Evolutionary conservation across 2,329 filamentous ascomycete species (phyloP).

Genomic region (Exophiala mesophila): DNA sequence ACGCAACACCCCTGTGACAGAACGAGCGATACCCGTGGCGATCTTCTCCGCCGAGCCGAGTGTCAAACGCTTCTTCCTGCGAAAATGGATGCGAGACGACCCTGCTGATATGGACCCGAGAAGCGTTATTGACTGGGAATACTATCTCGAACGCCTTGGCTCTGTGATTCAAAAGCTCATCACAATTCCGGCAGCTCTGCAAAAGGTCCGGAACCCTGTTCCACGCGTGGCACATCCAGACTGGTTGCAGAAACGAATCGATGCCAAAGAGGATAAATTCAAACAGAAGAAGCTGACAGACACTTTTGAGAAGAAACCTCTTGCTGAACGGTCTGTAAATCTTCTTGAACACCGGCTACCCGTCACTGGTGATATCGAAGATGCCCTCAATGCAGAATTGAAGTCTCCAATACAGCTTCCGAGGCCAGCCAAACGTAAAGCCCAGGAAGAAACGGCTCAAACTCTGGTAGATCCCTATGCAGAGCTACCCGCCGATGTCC

Average conservation of each 20-base stretch:
- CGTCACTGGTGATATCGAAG: conserved; percentile 67
- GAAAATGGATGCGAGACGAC: conserved; percentile 94
- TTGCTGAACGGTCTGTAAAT: conserved; percentile 53
- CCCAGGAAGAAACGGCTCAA: conserved; percentile 54
- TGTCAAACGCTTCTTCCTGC: conserved; percentile 81
- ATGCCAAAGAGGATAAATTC: conserved; percentile 92
- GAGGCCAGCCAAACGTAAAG: conserved; percentile 69
- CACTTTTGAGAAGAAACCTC: conserved; percentile 58
- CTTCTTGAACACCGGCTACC: conserved; percentile 53
- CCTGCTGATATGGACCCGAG: conserved; percentile 86
- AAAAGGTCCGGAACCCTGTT: conserved; percentile 91
- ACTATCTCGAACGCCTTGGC: conserved; percentile 91
- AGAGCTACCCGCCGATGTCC: conserved; percentile 76
- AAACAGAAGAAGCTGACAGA: conserved; percentile 99
- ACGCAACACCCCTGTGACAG: conserved; percentile 85
- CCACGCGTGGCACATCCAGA: conserved; percentile 91
- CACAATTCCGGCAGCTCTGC: conserved; percentile 92
- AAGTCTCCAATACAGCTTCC: conserved; percentile 58
- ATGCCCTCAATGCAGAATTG: conserved; percentile 66
- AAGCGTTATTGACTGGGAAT: conserved; percentile 89
- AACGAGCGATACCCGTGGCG: conserved; percentile 87
- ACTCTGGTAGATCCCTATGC: conserved; percentile 66
- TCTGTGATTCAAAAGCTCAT: conserved; percentile 99
- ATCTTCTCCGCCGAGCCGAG: conserved; percentile 93
- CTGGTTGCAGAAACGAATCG: conserved; percentile 90